These are phyloP conservation scores for Podospora appendiculata DNA, from an alignment of 495 filamentous ascomycete species.

Conservation along the genomic window DNA sequence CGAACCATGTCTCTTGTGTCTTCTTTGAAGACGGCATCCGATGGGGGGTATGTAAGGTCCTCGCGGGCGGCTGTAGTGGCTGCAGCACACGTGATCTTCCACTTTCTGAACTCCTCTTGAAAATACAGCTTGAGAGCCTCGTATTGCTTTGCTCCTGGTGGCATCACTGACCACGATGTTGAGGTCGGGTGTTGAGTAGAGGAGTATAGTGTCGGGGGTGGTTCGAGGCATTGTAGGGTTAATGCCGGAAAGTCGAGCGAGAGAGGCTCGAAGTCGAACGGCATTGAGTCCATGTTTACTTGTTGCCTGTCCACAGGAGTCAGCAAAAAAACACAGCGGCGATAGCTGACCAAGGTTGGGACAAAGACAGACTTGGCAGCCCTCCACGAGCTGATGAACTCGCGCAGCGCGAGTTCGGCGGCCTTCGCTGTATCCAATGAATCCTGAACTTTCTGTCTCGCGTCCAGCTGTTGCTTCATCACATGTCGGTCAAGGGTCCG, in stretches of 20 bases:
- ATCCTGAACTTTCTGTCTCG: conserved; percentile 48
- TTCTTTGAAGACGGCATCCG: conserved; percentile 14
- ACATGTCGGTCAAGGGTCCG: conserved; percentile 36
- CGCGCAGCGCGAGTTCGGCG: conserved; percentile 75
- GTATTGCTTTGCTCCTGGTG: conserved; percentile 62
- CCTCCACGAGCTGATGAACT: conserved; percentile 68
- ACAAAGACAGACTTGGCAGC: conserved; percentile 62
- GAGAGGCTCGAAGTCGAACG: conserved; percentile 80
- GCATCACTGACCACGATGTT: conserved; percentile 65
- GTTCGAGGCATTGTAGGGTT: conserved; percentile 68
- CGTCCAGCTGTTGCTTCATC: conserved; percentile 50
- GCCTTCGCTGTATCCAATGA: conserved; percentile 67
- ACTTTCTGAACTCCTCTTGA: conserved; percentile 54
- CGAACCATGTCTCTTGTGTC: conserved; percentile 36
- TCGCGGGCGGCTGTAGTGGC: conserved; percentile 34
- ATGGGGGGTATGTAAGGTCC: conserved; percentile 31
- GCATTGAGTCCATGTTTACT: conserved; percentile 38
- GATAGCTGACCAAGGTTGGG: background rate
- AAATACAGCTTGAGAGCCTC: conserved; percentile 62
- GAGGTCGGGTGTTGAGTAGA: conserved; percentile 61
- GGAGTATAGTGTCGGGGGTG: conserved; percentile 68
- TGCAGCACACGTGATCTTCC: conserved; percentile 40
- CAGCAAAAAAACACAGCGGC: conserved; percentile 4
- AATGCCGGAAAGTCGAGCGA: conserved; percentile 74
- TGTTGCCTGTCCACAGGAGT: conserved; percentile 30